Evolutionary conservation across 768 basidiomycete species (phyloP).

Genomic region (Boletus fagicola): DNA sequence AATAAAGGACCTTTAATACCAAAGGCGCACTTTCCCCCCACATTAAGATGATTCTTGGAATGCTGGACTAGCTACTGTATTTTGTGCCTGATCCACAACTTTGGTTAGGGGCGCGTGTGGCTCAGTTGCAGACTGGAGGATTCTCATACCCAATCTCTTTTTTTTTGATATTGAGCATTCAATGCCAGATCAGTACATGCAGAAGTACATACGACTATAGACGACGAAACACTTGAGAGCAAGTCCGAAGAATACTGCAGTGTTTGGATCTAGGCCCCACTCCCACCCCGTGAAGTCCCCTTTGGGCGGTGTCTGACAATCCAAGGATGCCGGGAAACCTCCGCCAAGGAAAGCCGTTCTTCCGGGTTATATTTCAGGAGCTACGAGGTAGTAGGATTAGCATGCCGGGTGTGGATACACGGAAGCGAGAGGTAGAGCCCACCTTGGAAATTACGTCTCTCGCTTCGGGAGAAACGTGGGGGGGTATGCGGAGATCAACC

Average conservation of each 20-base stretch:
- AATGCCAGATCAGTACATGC: slow-evolving; percentile 12
- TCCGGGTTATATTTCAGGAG: slow-evolving; percentile 81
- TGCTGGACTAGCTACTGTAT: neutral
- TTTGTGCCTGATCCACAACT: neutral
- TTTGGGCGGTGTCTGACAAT: slow-evolving; percentile 67
- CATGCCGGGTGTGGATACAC: slow-evolving; percentile 7
- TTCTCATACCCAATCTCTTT: neutral
- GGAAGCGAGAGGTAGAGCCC: neutral
- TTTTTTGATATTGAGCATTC: neutral
- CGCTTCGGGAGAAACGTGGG: slow-evolving; percentile 42
- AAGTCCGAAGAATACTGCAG: neutral
- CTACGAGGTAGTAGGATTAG: slow-evolving; percentile 39
- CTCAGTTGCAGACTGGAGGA: neutral
- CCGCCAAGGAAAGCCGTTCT: slow-evolving; percentile 67
- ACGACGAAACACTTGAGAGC: slow-evolving; percentile 6
- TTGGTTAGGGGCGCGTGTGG: no score
- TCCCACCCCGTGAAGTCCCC: slow-evolving; percentile 32
- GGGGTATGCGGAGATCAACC: slow-evolving; percentile 67
- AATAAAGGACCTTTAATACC: slow-evolving; percentile 21
- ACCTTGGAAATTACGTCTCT: slow-evolving; percentile 47
- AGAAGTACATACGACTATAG: slow-evolving; percentile 11
- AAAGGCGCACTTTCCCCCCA: neutral
- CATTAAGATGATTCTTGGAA: neutral
- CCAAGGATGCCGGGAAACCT: slow-evolving; percentile 86
- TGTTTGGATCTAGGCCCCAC: slow-evolving; percentile 15